Evolutionary conservation across 805 yeast genomes (phyloP), one percentile per base, ranked within the genome.

Genomic region (Metschnikowia koreensis): DNA sequence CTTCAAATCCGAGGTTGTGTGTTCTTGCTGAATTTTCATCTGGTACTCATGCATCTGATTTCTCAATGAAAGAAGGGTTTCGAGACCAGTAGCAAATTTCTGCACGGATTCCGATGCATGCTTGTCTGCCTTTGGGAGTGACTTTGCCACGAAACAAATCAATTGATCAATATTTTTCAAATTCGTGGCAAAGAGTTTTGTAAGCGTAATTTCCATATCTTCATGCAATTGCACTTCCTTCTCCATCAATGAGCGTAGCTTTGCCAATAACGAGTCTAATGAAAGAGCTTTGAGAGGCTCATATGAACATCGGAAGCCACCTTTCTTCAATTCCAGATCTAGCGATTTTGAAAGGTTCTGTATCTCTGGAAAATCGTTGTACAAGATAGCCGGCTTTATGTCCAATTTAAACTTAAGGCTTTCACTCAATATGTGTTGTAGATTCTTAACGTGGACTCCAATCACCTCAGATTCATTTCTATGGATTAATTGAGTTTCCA

Each of bases 331-430:
- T 22, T 47, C 50, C 17, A 38, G 41, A 16, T 48, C 37, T 10
- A 55, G 37, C 2, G 46, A 7, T n/a, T 53, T 54, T 36, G 31
- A 43, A 9, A 58, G 52, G n/a, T 38, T 41, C 26, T 52, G 41
- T 13, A 59, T 43, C 40, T 59, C 60, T 11, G 62, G 60, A 12
- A 56, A 28, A 26, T 58, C 61, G 29, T 51, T 53, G 39, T 50
- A 41, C 17, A 48, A n/a, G 29, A 48, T 38, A 6, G 46, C 47
- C 9, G 60, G 60, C 36, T 47, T 48, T 7, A 38, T 31, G 2
- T 29, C 40, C 13, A 43, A 16, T 10, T 40, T 46, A 48, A 52
- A 55, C 41, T 15, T 13, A 36, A 48, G 29, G 40, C 47, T 38
- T 15, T 48, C 51, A 27, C n/a, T n/a, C 16, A 48, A 43, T 16